phyloP scores from a whole-genome alignment of 78 protist species.

The Cavenderia fasciculata region DNA sequence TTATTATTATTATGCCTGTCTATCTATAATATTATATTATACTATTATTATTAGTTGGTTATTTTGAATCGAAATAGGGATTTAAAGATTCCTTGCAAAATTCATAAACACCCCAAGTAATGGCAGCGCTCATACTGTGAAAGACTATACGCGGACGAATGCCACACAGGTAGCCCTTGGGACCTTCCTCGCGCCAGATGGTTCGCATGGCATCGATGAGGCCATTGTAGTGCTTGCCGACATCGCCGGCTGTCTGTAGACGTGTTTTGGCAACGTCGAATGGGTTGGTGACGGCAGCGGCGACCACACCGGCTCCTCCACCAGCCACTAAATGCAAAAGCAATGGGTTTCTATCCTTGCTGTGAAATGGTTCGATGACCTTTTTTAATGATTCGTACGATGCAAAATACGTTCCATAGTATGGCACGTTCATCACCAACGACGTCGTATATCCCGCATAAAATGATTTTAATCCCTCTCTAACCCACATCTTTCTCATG shows the following conservation, averaged over 20 bases:
- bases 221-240: conserved; percentile 54
- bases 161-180: conserved; percentile 63
- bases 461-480: conserved; percentile 80
- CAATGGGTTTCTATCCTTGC: conserved; percentile 22
- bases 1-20: too few relatives aligned
- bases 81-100: conserved; percentile 48
- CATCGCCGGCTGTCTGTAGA: conserved; percentile 79
- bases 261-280: conserved; percentile 86
- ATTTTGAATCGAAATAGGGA: neutral
- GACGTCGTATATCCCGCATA: conserved; percentile 79
- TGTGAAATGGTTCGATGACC: conserved; percentile 30
- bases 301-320: conserved; percentile 84
- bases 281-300: conserved; percentile 84
- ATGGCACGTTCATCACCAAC: conserved; percentile 84
- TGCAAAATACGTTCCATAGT: conserved; percentile 59
- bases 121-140: conserved; percentile 80
- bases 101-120: conserved; percentile 78
- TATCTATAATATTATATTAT: too few relatives aligned
- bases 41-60: neutral
- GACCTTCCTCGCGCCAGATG: conserved; percentile 75
- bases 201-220: conserved; percentile 59
- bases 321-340: conserved; percentile 56
- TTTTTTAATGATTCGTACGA: conserved; percentile 75
- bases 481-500: conserved; percentile 38
- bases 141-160: conserved; percentile 75